Evolutionary conservation across 495 filamentous ascomycete genomes (phyloP).

Genomic region (Neurospora sp.): DNA sequence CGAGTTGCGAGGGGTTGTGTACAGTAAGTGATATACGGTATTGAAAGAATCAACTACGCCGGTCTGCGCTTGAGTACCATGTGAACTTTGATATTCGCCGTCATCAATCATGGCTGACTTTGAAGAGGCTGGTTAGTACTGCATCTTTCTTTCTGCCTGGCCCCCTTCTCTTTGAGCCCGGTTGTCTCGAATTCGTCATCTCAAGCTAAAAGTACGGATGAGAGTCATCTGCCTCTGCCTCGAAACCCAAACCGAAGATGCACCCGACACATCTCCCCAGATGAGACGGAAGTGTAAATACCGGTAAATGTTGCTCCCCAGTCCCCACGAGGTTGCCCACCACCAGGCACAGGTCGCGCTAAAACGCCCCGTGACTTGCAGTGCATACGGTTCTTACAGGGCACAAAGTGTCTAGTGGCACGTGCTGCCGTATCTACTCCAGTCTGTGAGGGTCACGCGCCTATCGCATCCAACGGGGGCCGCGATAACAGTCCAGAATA

Average conservation of each 20-base stretch:
- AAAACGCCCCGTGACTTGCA: neutral
- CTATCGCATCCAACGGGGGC: slow-evolving; percentile 14
- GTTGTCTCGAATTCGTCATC: neutral
- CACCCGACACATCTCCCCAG: too few relatives aligned
- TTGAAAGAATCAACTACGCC: neutral
- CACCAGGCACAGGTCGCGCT: neutral
- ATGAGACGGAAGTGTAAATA: neutral
- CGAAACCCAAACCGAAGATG: neutral
- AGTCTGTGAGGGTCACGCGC: slow-evolving; percentile 26
- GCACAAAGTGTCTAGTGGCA: slow-evolving; percentile 10
- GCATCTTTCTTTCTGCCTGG: neutral
- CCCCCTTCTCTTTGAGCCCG: neutral
- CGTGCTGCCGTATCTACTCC: slow-evolving; percentile 14
- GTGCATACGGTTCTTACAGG: neutral
- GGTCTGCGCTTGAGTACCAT: neutral
- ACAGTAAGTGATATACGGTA: neutral
- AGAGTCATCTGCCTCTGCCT: neutral
- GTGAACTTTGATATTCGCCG: neutral
- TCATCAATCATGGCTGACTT: neutral
- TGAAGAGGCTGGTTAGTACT: neutral
- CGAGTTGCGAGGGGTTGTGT: neutral
- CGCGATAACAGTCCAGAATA: neutral
- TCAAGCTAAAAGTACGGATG: neutral
- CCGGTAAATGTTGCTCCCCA: neutral
- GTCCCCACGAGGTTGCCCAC: neutral